Base-by-base conservation (phyloP, 176 grass and related monocot species). In the Themeda triandra region DNA sequence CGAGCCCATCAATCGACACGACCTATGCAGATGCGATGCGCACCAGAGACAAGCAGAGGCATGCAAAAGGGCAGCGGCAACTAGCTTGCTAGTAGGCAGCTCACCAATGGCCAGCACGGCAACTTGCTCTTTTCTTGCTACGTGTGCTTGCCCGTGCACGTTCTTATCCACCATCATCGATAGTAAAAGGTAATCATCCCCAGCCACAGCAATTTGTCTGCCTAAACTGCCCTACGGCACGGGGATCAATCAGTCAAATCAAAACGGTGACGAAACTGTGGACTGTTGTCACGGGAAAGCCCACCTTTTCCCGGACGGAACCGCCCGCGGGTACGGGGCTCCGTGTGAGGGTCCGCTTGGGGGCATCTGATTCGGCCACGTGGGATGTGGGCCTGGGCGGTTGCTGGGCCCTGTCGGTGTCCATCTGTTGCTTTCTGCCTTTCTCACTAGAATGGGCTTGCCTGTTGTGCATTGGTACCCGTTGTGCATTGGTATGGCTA, bases 221-320 rank as follows among this genome's bases (percentile, higher is more conserved):
- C 60, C 77, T 65, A 66, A 79, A 79, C 60, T 65, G 13, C 37
- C 76, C 71, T n/a, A n/a, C n/a, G n/a, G n/a, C n/a, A n/a, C n/a
- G n/a, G n/a, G n/a, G n/a, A n/a, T n/a, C n/a, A n/a, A n/a, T n/a
- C n/a, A n/a, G 19, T 49, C 46, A 19, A 51, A 51, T 19, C 49
- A 53, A 18, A 51, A 51, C 45, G 45, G 14, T 17, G 44, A 46
- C 60, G 60, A 29, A 28, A 29, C 18, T 13, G 39, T 40, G 39
- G 39, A 40, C 40, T 42, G 63, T 14, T 66, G 63, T 18, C 63
- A 66, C 29, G 63, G 30, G 6, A 32, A 32, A 31, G 13, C 1
- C 17, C 31, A 69, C 66, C 66, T 39, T 69, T 36, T 36, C 13
- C 42, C 11, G n/a, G n/a, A n/a, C n/a, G n/a, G n/a, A n/a, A n/a